Evolutionary conservation across 2,329 filamentous ascomycete genomes (phyloP), one percentile per base, ranked within the genome.

Genomic region (Fusarium sp.): DNA sequence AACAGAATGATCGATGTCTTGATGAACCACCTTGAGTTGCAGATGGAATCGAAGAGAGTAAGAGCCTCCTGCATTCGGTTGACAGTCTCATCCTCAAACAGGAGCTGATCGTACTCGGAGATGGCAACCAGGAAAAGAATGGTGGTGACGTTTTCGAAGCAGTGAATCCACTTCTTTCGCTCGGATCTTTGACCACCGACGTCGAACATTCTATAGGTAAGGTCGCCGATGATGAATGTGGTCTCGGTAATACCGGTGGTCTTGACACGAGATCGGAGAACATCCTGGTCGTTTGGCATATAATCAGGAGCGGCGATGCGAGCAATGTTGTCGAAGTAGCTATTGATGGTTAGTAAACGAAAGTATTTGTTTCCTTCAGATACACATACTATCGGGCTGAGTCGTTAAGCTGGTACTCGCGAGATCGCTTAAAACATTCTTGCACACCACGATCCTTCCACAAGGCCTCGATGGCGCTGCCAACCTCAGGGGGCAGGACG

Each of bases 101-200:
- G 89, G 70, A 97, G 87, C 85, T 97, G 95, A 82, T 98, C 95
- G 86, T 98, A 98, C 83, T 97, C 95, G 76, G 94, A 97, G 77
- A 98, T 97, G 83, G 95, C 95, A 75, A 98, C 95, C 62, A 97
- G 86, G 91, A 98, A 98, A 42, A 98, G 92, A 77, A 98, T 97
- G 15, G 95, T 97, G 14, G 94, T 97, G 79, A 98, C 95, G 78
- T 98, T 97, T 86, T 98, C 95, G 84, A 98, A 98, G 86, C 95
- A 97, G 86, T 98, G 95, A 78, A 98, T 98, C 95, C 95, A 98
- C 90, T 98, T 98, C 92, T 98, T 98, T 81, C 95, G 92, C 85
- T 98, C 95, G 11, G 94, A 97, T 82, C 95, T 90, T 84, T 97
- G 95, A 74, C 95, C 95, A 88, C 95, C 95, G 49, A 98, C 95